Conservation (phyloP, 306 rosid species). For the Cyamopsis tetragonoloba region DNA sequence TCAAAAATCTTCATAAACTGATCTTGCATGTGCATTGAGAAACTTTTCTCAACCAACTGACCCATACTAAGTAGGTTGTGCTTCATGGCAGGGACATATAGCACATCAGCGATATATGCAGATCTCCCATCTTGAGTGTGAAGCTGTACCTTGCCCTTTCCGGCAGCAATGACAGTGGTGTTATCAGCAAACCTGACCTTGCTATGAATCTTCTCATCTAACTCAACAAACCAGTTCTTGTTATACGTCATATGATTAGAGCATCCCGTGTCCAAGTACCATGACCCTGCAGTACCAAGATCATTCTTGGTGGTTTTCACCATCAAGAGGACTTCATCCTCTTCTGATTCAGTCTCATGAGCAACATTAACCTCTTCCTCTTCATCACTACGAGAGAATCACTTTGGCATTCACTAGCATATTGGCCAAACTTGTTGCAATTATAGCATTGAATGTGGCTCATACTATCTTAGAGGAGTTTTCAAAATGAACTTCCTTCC, state of each 20-base stretch:
- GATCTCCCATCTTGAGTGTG: neutral
- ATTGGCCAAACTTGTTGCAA: no score
- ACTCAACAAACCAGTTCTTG: neutral
- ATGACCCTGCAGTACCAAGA: neutral
- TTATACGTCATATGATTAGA: neutral
- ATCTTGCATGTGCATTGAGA: neutral
- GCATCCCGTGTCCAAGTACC: neutral
- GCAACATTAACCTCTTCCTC: no score
- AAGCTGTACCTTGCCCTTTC: neutral
- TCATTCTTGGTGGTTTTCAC: neutral
- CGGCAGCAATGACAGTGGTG: neutral
- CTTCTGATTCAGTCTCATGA: no score
- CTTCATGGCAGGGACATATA: neutral
- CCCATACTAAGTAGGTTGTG: neutral
- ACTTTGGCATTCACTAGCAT: no score
- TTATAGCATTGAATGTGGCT: no score
- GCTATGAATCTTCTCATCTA: neutral
- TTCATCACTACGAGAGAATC: no score
- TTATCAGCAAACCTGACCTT: neutral
- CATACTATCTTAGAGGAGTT: no score
- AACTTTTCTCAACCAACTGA: neutral
- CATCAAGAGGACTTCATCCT: no score
- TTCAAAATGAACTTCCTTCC: no score
- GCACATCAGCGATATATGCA: neutral
- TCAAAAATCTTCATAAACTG: neutral